Evolutionary conservation across 2,329 filamentous ascomycete species (phyloP).

Genomic region (Trichoderma hamatum): DNA sequence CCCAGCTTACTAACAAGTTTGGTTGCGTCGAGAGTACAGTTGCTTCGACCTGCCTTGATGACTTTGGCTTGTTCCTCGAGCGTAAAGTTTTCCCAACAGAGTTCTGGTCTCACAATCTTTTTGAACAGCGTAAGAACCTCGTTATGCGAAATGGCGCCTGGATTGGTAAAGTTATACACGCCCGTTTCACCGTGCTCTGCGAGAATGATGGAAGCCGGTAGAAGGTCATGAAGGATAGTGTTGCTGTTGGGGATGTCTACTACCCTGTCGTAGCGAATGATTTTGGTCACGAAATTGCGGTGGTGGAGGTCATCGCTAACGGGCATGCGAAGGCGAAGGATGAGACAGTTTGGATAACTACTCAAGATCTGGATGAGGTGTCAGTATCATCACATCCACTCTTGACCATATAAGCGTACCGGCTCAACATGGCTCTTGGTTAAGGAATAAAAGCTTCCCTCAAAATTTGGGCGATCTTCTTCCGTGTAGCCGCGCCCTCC

Average conservation of each 20-base stretch:
- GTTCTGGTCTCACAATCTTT: slow-evolving; percentile 62
- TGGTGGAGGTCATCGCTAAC: slow-evolving; percentile 68
- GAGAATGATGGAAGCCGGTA: slow-evolving; percentile 62
- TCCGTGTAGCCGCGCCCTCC: slow-evolving; percentile 63
- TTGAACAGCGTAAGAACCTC: slow-evolving; percentile 66
- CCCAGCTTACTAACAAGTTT: slow-evolving; percentile 64
- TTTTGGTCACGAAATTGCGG: slow-evolving; percentile 72
- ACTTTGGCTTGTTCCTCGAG: slow-evolving; percentile 68
- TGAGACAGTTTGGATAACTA: slow-evolving; percentile 62
- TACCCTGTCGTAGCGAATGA: slow-evolving; percentile 64
- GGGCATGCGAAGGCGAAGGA: slow-evolving; percentile 70
- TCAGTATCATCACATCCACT: neutral
- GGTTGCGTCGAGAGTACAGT: slow-evolving; percentile 65
- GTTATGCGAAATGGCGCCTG: slow-evolving; percentile 71
- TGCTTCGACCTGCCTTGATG: slow-evolving; percentile 68
- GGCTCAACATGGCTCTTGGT: slow-evolving; percentile 67
- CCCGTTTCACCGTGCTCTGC: slow-evolving; percentile 64
- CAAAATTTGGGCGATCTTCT: slow-evolving; percentile 66
- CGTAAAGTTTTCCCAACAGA: slow-evolving; percentile 67
- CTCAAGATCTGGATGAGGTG: slow-evolving; percentile 56
- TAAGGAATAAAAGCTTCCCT: slow-evolving; percentile 68
- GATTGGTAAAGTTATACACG: slow-evolving; percentile 72
- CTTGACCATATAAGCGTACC: slow-evolving; percentile 22
- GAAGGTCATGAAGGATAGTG: slow-evolving; percentile 65
- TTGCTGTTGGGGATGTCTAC: slow-evolving; percentile 71